Conservation (phyloP, 257 asterid genomes). For the Marsdenia floribunda region DNA sequence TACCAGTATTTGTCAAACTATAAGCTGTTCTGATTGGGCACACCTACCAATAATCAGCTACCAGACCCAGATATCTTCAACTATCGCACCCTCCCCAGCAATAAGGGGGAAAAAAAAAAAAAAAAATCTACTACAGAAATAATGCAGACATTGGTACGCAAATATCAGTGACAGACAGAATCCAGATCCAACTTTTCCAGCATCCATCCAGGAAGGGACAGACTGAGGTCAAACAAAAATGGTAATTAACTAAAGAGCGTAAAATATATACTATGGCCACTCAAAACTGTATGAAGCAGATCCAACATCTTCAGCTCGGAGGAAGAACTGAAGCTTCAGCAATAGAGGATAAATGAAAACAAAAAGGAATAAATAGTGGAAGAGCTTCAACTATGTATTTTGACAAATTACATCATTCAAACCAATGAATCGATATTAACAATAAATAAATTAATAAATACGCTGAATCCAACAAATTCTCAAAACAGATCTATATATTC, state of each 20-base stretch:
- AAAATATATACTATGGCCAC: neutral
- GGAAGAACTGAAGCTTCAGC: neutral
- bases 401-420: neutral
- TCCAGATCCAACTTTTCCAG: neutral
- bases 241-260: neutral
- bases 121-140: neutral
- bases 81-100: neutral
- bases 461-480: neutral
- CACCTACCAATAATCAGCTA: neutral
- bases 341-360: neutral
- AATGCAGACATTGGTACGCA: neutral
- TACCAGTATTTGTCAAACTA: neutral
- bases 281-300: neutral
- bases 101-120: no score
- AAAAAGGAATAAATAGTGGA: neutral
- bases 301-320: constrained; percentile 1
- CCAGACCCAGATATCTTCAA: neutral
- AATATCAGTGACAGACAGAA: neutral
- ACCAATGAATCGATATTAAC: neutral
- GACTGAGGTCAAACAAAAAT: neutral
- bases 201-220: neutral
- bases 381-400: neutral
- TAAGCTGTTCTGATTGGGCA: neutral
- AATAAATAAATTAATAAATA: neutral
- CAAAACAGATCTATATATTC: neutral